These are phyloP conservation scores for Globisporangium recalcitrans DNA, from an alignment of 352 stramenopile genomes.

Conservation along the genomic window DNA sequence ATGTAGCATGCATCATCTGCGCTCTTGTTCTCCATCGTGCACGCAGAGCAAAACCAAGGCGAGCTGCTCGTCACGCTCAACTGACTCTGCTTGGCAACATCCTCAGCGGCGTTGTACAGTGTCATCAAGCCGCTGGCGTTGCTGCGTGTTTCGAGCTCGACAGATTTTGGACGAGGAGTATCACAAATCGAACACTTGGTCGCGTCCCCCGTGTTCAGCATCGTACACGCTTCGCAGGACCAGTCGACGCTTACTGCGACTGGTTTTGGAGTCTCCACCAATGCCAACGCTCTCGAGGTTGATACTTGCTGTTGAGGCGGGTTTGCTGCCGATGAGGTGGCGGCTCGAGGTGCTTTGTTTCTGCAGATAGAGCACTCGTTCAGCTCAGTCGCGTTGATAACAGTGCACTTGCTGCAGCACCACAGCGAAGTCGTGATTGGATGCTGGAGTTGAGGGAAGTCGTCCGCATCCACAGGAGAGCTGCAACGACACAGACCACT, in stretches of 20 bases:
- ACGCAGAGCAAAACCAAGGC: conserved; percentile 57
- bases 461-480: conserved; percentile 27
- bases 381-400: conserved; percentile 60
- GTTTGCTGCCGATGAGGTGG: conserved; percentile 17
- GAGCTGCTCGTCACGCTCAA: conserved; percentile 10
- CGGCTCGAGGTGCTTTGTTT: conserved; percentile 25
- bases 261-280: conserved; percentile 26
- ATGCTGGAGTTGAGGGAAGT: conserved; percentile 33
- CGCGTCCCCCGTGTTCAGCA: conserved; percentile 52
- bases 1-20: conserved; percentile 57
- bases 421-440: conserved; percentile 47
- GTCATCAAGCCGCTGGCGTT: conserved; percentile 52
- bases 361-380: conserved; percentile 66
- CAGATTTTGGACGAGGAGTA: conserved; percentile 29
- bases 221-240: conserved; percentile 75
- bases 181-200: conserved; percentile 77
- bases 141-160: conserved; percentile 18
- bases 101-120: conserved; percentile 62
- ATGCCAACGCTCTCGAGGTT: conserved; percentile 41
- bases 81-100: conserved; percentile 30
- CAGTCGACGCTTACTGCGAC: conserved; percentile 32
- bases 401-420: conserved; percentile 79
- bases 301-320: conserved; percentile 22
- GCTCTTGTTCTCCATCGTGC: conserved; percentile 77
- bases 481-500: conserved; percentile 50